Evolutionary conservation across 768 basidiomycete species (phyloP).

Genomic region (Termitomyces bulborhizus): DNA sequence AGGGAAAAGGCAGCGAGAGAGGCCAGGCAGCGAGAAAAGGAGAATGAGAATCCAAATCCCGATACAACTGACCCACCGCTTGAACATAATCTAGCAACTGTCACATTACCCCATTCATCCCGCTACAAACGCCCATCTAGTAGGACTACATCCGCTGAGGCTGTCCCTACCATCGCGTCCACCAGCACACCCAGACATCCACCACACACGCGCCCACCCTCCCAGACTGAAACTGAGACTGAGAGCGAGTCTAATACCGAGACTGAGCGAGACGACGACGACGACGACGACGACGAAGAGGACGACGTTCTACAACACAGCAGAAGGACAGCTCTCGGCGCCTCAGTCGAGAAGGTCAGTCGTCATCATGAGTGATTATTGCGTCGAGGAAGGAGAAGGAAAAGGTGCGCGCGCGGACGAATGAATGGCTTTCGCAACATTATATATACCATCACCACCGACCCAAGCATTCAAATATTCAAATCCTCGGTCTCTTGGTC

Average conservation of each 20-base stretch:
- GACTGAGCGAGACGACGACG: conserved; percentile 8
- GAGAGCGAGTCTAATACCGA: conserved; percentile 6
- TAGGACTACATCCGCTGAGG: conserved; percentile 1
- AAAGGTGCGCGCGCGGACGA: too few species aligned
- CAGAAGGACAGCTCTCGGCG: conserved; percentile 11
- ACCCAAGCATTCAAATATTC: too few species aligned
- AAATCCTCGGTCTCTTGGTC: too few species aligned
- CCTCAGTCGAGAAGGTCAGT: conserved; percentile 19
- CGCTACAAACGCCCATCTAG: not conserved
- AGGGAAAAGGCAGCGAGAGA: conserved; percentile 28
- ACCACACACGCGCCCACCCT: not conserved
- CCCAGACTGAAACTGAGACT: not conserved
- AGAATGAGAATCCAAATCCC: not conserved
- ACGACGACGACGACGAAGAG: conserved; percentile 6
- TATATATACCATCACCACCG: too few species aligned
- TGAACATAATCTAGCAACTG: conserved; percentile 14
- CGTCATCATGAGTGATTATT: conserved; percentile 10
- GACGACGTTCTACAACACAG: not conserved
- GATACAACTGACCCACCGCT: not conserved
- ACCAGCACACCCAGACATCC: not conserved
- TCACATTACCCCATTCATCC: conserved; percentile 4
- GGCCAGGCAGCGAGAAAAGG: conserved; percentile 10
- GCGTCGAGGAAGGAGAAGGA: too few species aligned
- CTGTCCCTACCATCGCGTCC: not conserved
- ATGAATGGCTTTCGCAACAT: too few species aligned